Base-by-base conservation (phyloP, 768 basidiomycete genomes). In the Suillus cothurnatus region DNA sequence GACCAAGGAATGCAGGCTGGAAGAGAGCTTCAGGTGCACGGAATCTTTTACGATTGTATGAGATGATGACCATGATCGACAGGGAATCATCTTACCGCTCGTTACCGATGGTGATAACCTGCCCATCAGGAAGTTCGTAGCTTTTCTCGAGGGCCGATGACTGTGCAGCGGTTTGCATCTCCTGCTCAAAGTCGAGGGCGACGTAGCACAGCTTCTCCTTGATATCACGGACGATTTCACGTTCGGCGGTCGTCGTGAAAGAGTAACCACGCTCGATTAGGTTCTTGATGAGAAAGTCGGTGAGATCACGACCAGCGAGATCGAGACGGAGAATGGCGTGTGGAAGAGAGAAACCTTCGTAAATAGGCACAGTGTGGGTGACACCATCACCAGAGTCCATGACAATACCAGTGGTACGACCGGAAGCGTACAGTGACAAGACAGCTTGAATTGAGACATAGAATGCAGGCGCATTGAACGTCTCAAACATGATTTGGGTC, bases 341-440 rank as follows among this genome's bases (percentile, higher is more conserved):
- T 53, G 94, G 94, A 52, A 97, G 86, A 52, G 92, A 81, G 83
- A 94, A 97, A 79, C 88, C 95, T 78, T 97, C 95, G 81, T 97
- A 97, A 75, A 97, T 97, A 69, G 95, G 95, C 39, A 97, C 95
- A 34, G 93, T 94, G 86, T 97, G 95, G 62, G 92, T 89, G 67
- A 97, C 95, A 85, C 95, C 95, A 79, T 97, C 95, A 74, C 95
- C 95, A 31, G 95, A 97, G 81, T 97, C 95, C 73, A 96, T 85
- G 34, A 97, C 95, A 79, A 97, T 90, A 84, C 91, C 91, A 50
- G 95, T 97, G 41, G 95, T 97, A 77, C 95, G 91, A 80, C 95
- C 95, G 34, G 95, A 96, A 50, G 95, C 95, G 80, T 96, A 96
- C 45, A 95, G 76, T 26, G 89, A 89, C 53, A 91, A 77, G 63